A percentile compares a stretch with the other conserved stretches of the same genome.
phyloP scores from a whole-genome alignment of 2,329 filamentous ascomycete genomes.

The Trichoderma pleuroti region DNA sequence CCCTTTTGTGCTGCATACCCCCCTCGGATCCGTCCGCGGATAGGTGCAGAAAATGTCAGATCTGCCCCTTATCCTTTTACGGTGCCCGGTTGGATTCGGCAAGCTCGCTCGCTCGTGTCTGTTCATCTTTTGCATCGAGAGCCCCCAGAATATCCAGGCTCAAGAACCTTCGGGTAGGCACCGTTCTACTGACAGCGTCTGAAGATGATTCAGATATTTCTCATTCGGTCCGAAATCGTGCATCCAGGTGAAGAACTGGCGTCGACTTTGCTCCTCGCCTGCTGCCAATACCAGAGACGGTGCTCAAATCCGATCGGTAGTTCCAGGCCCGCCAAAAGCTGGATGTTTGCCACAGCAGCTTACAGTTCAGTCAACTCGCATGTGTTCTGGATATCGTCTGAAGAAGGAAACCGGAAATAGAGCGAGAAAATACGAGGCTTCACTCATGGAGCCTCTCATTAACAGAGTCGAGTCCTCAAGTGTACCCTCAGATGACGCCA shows the following conservation, averaged over 20 bases:
- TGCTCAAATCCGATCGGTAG: not conserved
- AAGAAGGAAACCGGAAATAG: not conserved
- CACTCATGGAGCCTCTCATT: not conserved
- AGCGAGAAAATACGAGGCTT: not conserved
- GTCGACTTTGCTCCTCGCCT: not conserved
- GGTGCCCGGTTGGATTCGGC: not conserved
- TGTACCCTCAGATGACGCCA: not conserved
- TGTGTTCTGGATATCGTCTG: not conserved
- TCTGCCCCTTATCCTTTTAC: conserved; percentile 2
- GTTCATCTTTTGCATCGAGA: not conserved
- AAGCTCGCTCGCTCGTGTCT: not conserved
- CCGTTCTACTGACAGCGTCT: not conserved
- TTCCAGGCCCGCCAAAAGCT: not conserved
- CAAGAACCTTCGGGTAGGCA: not conserved
- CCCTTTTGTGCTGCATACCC: not conserved
- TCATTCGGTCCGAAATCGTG: conserved; percentile 12
- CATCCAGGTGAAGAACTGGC: not conserved
- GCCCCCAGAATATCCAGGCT: not conserved
- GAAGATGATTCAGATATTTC: not conserved
- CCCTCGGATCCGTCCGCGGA: not conserved
- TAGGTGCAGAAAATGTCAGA: conserved; percentile 14
- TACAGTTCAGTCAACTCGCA: not conserved
- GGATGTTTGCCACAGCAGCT: not conserved
- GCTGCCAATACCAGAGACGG: not conserved
- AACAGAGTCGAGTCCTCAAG: not conserved